Evolutionary conservation across 495 filamentous ascomycete genomes (phyloP).

Genomic region (Platismatia glauca): DNA sequence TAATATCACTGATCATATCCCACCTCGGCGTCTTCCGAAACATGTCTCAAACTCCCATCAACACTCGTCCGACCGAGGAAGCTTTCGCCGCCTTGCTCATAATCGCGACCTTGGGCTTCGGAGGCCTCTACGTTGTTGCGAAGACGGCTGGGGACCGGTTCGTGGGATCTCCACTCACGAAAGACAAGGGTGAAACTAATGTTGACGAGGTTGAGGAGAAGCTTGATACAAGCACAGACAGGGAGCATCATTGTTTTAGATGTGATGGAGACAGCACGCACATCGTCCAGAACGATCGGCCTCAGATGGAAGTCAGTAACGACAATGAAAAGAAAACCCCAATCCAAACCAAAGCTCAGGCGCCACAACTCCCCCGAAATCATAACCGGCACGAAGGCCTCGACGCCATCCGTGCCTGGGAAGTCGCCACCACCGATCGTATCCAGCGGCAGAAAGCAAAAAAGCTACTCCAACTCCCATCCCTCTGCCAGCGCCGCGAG

Average conservation of each 20-base stretch:
- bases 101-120: neutral
- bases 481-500: neutral
- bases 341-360: neutral
- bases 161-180: neutral
- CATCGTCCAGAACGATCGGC: too few species aligned
- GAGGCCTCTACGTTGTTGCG: neutral
- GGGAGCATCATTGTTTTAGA: neutral
- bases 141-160: neutral
- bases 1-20: neutral
- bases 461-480: neutral
- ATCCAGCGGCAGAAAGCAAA: neutral
- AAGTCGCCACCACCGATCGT: neutral
- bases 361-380: neutral
- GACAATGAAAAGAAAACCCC: too few species aligned
- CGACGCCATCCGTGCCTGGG: neutral
- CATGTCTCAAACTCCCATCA: neutral
- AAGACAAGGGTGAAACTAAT: neutral
- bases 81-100: neutral
- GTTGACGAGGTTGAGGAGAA: too few species aligned
- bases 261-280: too few species aligned
- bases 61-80: neutral
- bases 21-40: neutral
- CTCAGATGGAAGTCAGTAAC: too few species aligned
- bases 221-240: rapidly evolving
- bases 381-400: neutral